These are phyloP conservation scores for Exidia glandulosa DNA, from an alignment of 768 basidiomycete species.

Conservation along the genomic window DNA sequence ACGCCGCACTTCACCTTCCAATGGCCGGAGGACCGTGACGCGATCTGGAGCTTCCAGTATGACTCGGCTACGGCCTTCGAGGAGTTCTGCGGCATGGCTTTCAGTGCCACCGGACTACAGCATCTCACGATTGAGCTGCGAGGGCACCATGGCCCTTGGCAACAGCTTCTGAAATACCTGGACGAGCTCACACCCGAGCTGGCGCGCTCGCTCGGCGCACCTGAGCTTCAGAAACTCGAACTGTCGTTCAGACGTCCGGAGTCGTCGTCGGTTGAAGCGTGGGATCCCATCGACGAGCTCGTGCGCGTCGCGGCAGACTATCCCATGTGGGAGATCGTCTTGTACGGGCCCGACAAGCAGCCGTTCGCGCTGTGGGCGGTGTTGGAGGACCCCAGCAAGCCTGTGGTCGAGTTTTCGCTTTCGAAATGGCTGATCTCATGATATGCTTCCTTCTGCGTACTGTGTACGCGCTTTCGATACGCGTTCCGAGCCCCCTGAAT, in stretches of 20 bases:
- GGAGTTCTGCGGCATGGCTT: background rate
- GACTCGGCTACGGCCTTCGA: background rate
- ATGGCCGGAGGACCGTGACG: background rate
- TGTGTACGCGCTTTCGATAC: no score
- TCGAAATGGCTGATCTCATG: background rate
- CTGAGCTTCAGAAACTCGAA: background rate
- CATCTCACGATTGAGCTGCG: background rate
- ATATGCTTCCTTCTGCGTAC: no score
- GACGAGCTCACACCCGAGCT: background rate
- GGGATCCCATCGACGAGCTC: background rate
- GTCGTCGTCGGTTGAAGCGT: background rate
- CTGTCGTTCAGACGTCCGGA: background rate
- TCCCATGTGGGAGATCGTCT: background rate
- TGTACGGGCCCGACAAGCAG: background rate
- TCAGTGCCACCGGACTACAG: background rate
- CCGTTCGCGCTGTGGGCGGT: background rate
- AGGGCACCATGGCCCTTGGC: background rate
- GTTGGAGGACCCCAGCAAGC: background rate
- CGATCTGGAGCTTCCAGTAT: background rate
- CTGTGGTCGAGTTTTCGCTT: background rate
- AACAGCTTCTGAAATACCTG: background rate
- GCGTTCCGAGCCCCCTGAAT: no score
- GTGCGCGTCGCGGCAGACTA: background rate
- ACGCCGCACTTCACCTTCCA: background rate
- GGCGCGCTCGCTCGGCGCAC: background rate